Base-by-base conservation (phyloP, 2,329 filamentous ascomycete genomes). In the Magnaporthiopsis poae region DNA sequence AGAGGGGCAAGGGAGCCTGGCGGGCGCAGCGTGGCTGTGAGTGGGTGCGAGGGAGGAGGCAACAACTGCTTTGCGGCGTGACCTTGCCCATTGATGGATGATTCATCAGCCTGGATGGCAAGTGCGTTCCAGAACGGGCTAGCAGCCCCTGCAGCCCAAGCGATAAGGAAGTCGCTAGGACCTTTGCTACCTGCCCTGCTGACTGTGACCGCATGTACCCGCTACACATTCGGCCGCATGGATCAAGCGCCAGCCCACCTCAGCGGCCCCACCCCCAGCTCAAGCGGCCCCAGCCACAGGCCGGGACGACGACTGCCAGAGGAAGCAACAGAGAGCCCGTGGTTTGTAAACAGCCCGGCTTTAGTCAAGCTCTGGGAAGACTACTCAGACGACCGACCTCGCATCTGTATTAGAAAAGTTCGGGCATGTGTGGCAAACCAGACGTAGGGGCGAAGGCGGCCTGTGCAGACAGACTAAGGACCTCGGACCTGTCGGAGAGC, bases 1-100 rank as follows among this genome's bases (percentile, higher is more conserved):
- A 25, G 25, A 61, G 60, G 35, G 63, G 64, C 36, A 62, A 36
- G 60, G 64, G 36, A 60, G 64, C 60, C 60, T 65, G 64, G 56
- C 31, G 21, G 15, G 39, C 61, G 60, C 8, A 12, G 35, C 35
- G 35, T 65, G 64, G 64, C 64, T 60, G 64, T 62, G 61, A 62
- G 21, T 25, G 12, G 8, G 27, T 15, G 33, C 61, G 61, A 62
- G n/a, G 18, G 18, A n/a, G 21, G 27, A 21, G 21, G 15, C 60
- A 61, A 33, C 60, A 2, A 5, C 21, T 12, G 25, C 25, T 9
- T 12, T 18, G 60, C 60, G 31, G 60, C 60, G 11, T 61, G 60
- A 61, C 29, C 61, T 39, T 33, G 61, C 27, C 39, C 46, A 64
- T 39, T 59, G 9, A 31, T 64, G 52, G 60, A 31, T 65, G 56